Evolutionary conservation across 83 land plant species (phyloP).

Genomic region (Picea engelmannii): DNA sequence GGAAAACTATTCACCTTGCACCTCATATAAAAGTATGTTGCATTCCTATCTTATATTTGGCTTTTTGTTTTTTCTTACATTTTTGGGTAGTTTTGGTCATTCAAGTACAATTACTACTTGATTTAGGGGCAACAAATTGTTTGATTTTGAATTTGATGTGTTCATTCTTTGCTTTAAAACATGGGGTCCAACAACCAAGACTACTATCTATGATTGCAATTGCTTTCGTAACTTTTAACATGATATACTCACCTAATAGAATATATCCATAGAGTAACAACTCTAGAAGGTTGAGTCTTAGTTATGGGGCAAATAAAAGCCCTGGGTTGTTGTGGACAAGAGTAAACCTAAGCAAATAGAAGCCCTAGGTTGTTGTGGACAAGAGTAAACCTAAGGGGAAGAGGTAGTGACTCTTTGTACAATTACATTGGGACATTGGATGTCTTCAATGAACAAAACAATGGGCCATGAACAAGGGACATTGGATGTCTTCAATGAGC

Average conservation of each 20-base stretch:
- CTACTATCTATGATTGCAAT: constrained; percentile 29
- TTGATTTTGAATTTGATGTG: background rate
- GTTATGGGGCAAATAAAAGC: constrained; percentile 12
- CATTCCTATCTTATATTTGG: background rate
- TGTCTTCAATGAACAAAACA: too few species aligned
- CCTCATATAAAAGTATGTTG: constrained; percentile 27
- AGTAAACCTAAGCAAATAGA: constrained; percentile 12
- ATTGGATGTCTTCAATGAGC: constrained; percentile 36
- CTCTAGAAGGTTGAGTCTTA: constrained; percentile 20
- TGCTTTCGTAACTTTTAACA: constrained; percentile 11
- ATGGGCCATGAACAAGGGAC: too few species aligned
- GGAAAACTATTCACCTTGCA: constrained; percentile 33
- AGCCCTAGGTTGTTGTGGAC: constrained; percentile 21
- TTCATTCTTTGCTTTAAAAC: background rate
- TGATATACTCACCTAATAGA: constrained; percentile 20
- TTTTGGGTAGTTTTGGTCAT: background rate
- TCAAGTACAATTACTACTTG: too few species aligned
- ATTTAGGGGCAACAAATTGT: background rate
- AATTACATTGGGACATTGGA: constrained; percentile 27
- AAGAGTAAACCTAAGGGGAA: constrained; percentile 21
- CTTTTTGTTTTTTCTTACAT: background rate
- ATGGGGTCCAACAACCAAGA: constrained; percentile 34
- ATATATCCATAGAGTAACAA: constrained; percentile 15
- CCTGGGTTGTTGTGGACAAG: constrained; percentile 27
- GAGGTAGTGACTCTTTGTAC: constrained; percentile 9